Conservation (phyloP, 805 yeast genomes). For the Clavispora phyllophila region DNA sequence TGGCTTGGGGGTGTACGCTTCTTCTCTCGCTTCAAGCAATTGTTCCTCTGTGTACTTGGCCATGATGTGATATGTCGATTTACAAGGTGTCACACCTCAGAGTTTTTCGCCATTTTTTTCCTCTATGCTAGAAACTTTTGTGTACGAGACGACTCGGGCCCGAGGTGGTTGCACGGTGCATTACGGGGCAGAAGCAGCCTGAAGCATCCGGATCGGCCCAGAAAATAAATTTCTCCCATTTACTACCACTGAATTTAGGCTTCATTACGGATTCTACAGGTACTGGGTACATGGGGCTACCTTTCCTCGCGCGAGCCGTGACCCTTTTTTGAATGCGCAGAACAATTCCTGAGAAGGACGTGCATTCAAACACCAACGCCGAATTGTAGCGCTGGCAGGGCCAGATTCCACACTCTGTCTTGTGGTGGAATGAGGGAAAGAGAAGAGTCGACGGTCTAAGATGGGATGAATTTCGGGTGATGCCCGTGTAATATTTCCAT, state of each 20-base stretch:
- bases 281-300: neutral
- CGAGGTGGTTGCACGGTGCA: neutral
- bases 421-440: no score
- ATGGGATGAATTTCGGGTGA: no score
- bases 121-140: slow-evolving; percentile 4
- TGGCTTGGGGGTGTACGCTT: slow-evolving; percentile 56
- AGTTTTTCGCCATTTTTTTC: neutral
- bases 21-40: slow-evolving; percentile 52
- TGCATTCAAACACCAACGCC: no score
- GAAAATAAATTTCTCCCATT: no score
- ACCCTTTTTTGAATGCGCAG: neutral
- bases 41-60: slow-evolving; percentile 68
- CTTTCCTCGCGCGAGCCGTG: neutral
- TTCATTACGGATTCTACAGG: neutral
- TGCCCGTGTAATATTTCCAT: no score
- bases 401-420: no score
- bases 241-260: neutral
- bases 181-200: neutral
- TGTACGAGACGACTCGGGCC: slow-evolving; percentile 10
- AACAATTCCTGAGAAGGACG: no score
- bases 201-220: neutral
- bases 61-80: slow-evolving; percentile 24
- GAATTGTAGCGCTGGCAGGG: no score
- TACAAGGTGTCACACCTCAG: neutral
- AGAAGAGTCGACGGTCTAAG: no score